Conservation (phyloP, 352 stramenopile genomes). For the Pythium phragmiticola region DNA sequence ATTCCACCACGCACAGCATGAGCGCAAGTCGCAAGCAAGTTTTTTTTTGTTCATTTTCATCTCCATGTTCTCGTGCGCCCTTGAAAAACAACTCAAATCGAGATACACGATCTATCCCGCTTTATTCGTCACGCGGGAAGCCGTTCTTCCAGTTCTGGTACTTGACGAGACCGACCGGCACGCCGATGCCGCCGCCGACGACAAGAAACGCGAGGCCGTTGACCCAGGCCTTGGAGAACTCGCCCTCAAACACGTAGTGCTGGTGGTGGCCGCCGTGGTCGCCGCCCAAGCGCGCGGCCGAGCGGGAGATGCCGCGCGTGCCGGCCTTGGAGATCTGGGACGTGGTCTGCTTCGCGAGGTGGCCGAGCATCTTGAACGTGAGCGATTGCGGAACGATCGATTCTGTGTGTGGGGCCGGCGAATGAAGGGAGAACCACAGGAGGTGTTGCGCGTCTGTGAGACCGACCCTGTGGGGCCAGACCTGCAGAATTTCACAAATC, state of each 20-base stretch:
- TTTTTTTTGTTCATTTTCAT: neutral
- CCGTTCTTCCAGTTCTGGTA: conserved; percentile 91
- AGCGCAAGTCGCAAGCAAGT: too few species aligned
- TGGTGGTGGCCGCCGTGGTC: conserved; percentile 78
- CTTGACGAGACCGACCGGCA: conserved; percentile 64
- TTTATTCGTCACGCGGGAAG: conserved; percentile 81
- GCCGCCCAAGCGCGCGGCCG: conserved; percentile 67
- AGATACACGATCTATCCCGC: neutral
- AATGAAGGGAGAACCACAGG: conserved; percentile 8
- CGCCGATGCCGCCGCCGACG: conserved; percentile 57
- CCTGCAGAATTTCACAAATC: conserved; percentile 27
- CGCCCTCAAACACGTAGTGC: conserved; percentile 81
- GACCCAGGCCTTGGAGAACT: conserved; percentile 76
- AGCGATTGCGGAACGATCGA: conserved; percentile 15
- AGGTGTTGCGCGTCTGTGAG: conserved; percentile 27
- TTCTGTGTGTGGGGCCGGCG: conserved; percentile 9
- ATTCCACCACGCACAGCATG: too few species aligned
- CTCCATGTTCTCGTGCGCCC: neutral
- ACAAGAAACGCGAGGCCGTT: conserved; percentile 57
- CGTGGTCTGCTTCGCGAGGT: conserved; percentile 69
- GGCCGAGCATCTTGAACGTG: conserved; percentile 43
- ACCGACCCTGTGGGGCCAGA: conserved; percentile 4
- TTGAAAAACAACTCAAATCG: neutral
- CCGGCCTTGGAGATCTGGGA: conserved; percentile 56
- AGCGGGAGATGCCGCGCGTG: conserved; percentile 71